A percentile compares a stretch with the other conserved stretches of the same genome.
Conservation (phyloP, 2,329 filamentous ascomycete genomes). For the Cladosporium sphaerospermum region DNA sequence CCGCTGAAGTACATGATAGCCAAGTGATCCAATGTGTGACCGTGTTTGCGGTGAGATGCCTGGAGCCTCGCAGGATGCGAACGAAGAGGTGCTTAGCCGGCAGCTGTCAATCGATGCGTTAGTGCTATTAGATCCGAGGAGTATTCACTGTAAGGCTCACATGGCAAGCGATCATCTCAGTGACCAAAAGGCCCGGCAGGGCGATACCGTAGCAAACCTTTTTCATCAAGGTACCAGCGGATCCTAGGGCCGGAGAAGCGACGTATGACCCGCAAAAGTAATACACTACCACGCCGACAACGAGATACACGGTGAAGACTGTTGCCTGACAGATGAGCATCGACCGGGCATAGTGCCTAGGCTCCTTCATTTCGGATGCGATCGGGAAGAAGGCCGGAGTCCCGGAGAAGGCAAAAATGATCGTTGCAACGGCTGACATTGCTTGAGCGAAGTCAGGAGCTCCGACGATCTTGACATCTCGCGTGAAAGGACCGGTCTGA, state of each 20-base stretch:
- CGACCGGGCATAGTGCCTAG: slow-evolving; percentile 54
- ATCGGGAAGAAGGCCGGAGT: slow-evolving; percentile 58
- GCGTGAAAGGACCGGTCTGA: slow-evolving; percentile 51
- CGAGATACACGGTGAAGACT: slow-evolving; percentile 52
- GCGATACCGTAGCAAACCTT: slow-evolving; percentile 57
- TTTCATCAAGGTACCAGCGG: slow-evolving; percentile 54
- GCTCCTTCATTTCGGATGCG: slow-evolving; percentile 58
- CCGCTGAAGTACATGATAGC: slow-evolving; percentile 29
- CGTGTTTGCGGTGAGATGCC: slow-evolving; percentile 47
- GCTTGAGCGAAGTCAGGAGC: slow-evolving; percentile 53
- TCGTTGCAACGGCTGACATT: slow-evolving; percentile 50
- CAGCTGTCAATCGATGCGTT: slow-evolving; percentile 43
- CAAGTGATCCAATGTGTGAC: slow-evolving; percentile 48
- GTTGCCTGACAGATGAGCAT: slow-evolving; percentile 54
- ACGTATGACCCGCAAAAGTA: slow-evolving; percentile 58
- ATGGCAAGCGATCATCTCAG: slow-evolving; percentile 1
- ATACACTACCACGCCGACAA: slow-evolving; percentile 56
- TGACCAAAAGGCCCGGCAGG: slow-evolving; percentile 48
- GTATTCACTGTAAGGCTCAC: not conserved
- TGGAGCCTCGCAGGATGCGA: slow-evolving; percentile 47
- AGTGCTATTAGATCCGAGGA: not conserved
- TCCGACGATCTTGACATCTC: slow-evolving; percentile 52
- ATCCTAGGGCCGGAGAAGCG: slow-evolving; percentile 55
- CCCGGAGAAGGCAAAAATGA: slow-evolving; percentile 55
- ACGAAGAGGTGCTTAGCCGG: slow-evolving; percentile 53